A percentile compares a stretch with the other conserved stretches of the same genome.
Conservation (phyloP, 2,329 filamentous ascomycete species). For the Neonectria faginata region DNA sequence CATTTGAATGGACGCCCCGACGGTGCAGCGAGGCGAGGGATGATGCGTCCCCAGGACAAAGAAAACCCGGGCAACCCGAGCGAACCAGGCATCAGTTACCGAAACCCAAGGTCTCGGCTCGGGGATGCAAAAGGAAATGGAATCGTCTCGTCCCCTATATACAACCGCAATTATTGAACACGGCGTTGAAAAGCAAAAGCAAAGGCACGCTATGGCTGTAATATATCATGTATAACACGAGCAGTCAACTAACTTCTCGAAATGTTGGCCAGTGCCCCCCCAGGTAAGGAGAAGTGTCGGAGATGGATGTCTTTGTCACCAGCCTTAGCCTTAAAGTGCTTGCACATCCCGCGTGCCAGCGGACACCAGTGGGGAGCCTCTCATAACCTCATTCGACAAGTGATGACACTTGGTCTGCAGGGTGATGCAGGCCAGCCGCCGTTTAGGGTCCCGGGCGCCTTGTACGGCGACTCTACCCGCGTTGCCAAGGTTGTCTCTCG, state of each 20-base stretch:
- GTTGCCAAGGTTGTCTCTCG: conserved; percentile 33
- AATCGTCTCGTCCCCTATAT: conserved; percentile 38
- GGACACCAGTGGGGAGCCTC: conserved; percentile 23
- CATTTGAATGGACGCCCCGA: conserved; percentile 31
- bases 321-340: conserved; percentile 38
- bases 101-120: conserved; percentile 29
- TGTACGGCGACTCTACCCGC: conserved; percentile 23
- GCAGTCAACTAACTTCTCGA: conserved; percentile 8
- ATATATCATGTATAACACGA: conserved; percentile 12
- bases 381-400: conserved; percentile 23
- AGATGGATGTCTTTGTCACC: conserved; percentile 22
- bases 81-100: conserved; percentile 29
- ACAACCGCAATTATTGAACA: conserved; percentile 29
- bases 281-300: conserved; percentile 26
- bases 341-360: conserved; percentile 36
- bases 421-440: conserved; percentile 34
- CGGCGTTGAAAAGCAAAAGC: conserved; percentile 11
- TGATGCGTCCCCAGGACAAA: conserved; percentile 38
- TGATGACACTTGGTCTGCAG: conserved; percentile 37
- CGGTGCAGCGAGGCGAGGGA: conserved; percentile 34
- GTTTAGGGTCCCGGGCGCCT: conserved; percentile 23
- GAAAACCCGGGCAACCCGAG: conserved; percentile 23
- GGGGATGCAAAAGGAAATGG: conserved; percentile 18
- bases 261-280: conserved; percentile 22
- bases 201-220: conserved; percentile 8